Base-by-base conservation (phyloP, 495 filamentous ascomycete genomes). In the Penicillium canariense region DNA sequence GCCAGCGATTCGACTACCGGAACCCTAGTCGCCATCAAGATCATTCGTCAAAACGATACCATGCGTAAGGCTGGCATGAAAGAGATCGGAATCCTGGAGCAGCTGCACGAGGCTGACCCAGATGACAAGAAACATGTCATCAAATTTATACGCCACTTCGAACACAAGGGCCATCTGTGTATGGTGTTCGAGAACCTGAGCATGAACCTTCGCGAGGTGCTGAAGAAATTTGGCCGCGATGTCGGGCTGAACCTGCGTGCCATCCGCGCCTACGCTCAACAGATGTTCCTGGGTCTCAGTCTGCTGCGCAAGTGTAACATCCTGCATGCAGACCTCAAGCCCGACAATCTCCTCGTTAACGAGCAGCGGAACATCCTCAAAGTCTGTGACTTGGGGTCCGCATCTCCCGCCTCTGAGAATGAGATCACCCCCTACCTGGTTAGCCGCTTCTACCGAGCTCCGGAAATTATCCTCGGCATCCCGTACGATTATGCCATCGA, bases 401-500 rank as follows among this genome's bases (percentile, higher is more conserved):
- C 94, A 14, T 91, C 89, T 25, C 88, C 96, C 62, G 86, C 85
- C 22, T 87, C 87, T 11, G 94, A 97, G 27, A 93, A 88, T 52
- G 91, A 96, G 62, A 90, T 93, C 53, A 92, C 90, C 1, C 90
- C 89, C 17, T 97, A 97, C 63, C 84, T 97, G 14, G 91, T 96
- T 67, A 96, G 90, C 74, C 86, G 94, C 43, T 98, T 96, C 73
- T 98, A 98, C 72, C 87, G 94, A 44, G 94, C 95, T 3, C 94
- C 94, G 3, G 94, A 98, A 70, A 90, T 98, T 66, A 96, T 98
- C 49, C 82, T 97, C 1, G 94, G 93, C n/a, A 88, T 96, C 72
- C 86, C 86, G 20, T 96, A 92, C 68, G 91, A 96, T 69, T 95
- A 90, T 66, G 90, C 88, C 27, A 90, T 97, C 65, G 94, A 98